A percentile compares a stretch with the other conserved stretches of the same genome.
phyloP scores from a whole-genome alignment of 805 yeast genomes.

The Maudiozyma pseudohumilis region DNA sequence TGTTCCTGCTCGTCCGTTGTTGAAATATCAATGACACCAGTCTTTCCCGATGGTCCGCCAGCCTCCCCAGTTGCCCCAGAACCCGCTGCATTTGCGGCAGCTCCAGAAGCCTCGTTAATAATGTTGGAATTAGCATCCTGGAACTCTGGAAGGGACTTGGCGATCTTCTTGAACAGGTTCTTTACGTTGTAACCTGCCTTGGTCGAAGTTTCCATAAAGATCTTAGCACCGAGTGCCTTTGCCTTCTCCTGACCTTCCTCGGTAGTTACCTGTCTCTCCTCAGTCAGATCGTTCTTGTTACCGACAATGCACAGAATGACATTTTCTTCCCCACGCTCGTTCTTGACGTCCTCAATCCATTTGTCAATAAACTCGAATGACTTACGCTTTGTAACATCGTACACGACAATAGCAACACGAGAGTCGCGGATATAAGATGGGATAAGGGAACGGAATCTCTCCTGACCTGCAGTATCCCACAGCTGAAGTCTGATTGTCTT shows the following conservation, averaged over 20 bases:
- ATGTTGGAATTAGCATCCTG: conserved; percentile 30
- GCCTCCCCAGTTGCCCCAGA: conserved; percentile 8
- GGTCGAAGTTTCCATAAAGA: conserved; percentile 87
- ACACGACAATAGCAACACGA: conserved; percentile 93
- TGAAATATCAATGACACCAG: conserved; percentile 37
- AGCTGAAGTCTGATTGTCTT: conserved; percentile 88
- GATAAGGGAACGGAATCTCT: conserved; percentile 84
- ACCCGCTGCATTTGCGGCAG: conserved; percentile 29
- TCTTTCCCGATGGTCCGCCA: conserved; percentile 14
- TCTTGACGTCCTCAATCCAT: conserved; percentile 92
- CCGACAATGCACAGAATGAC: conserved; percentile 89
- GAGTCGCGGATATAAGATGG: conserved; percentile 95
- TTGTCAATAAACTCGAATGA: conserved; percentile 75
- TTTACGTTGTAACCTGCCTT: conserved; percentile 93
- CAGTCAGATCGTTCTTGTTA: conserved; percentile 74
- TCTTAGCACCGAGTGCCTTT: conserved; percentile 59
- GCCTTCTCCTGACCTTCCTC: conserved; percentile 82
- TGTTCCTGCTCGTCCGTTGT: conserved; percentile 30
- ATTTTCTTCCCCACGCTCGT: conserved; percentile 79
- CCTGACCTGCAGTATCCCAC: conserved; percentile 99
- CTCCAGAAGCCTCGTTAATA: conserved; percentile 13
- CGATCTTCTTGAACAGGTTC: conserved; percentile 78
- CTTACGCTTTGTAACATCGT: conserved; percentile 81
- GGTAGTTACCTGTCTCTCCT: conserved; percentile 68
- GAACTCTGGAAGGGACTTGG: conserved; percentile 82